Evolutionary conservation across 164 flowering plant species (phyloP), one percentile per base, ranked within the genome.

Genomic region (Kingdonia uniflora): DNA sequence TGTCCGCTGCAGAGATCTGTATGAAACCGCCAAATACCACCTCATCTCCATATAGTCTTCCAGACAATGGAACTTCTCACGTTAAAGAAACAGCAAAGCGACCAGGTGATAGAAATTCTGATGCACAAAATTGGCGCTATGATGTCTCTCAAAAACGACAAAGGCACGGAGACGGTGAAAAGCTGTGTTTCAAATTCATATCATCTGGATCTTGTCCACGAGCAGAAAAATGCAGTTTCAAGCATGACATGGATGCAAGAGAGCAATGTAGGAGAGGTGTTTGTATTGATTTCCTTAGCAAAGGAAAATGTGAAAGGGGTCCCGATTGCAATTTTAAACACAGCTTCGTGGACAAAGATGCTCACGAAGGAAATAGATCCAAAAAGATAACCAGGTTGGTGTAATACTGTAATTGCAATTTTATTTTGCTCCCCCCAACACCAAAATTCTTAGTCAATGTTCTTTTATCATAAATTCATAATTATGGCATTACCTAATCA

Each of bases 261-360:
- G 94, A 82, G 52, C 88, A 84, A 54, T 85, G 43, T 65, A 6
- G 52, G 52, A 74, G 74, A 74, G 96, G 97, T 59, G 91, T 84
- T 62, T 92, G 99, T 65, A 80, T 92, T 69, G 99, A 92, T 66
- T 88, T 88, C 67, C 55, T 92, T 21, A 82, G 74, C 60, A 86
- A 81, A 74, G 99, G 99, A 49, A 86, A 77, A 61, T 92, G 97
- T 74, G 99, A 92, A 64, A 80, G 74, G 67, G 96, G 95, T 59
- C 81, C 88, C 43, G 86, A 77, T 52, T 92, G 99, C 79, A 81
- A 40, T 51, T 92, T 68, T 64, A 85, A 76, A 65, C 99, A 88
- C 64, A 67, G 70, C 56, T 74, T 80, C 54, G 81, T 70, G 52
- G 84, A 75, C 58, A 84, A 76, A 71, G 78, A 59, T 63, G 76